Conservation (phyloP, 257 asterid genomes). For the Petrea volubilis region DNA sequence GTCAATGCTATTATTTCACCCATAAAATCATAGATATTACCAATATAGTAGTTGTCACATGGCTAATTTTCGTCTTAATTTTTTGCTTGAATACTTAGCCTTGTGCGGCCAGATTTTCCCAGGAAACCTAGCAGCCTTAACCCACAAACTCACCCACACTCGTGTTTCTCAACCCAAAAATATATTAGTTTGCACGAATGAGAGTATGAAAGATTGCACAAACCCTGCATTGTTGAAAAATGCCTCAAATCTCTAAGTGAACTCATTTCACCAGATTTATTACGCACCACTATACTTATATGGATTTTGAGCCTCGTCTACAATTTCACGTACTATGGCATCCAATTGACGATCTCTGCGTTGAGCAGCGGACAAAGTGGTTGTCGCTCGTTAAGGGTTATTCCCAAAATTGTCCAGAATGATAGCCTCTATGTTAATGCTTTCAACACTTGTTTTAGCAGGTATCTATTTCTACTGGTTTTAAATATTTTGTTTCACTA, state of each 20-base stretch:
- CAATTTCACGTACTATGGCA: conserved; percentile 31
- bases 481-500: neutral
- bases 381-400: conserved; percentile 7
- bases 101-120: too few relatives aligned
- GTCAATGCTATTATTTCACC: too few relatives aligned
- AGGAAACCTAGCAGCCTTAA: too few relatives aligned
- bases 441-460: conserved; percentile 24
- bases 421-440: conserved; percentile 22
- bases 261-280: conserved; percentile 21
- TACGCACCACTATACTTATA: conserved; percentile 33
- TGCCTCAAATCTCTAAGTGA: neutral
- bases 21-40: too few relatives aligned
- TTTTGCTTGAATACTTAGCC: too few relatives aligned
- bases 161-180: too few relatives aligned
- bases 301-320: conserved; percentile 27
- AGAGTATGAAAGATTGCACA: too few relatives aligned
- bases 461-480: conserved; percentile 8
- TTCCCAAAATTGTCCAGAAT: neutral
- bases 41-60: too few relatives aligned
- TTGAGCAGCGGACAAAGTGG: conserved; percentile 25
- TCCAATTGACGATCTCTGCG: conserved; percentile 29
- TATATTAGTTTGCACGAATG: too few relatives aligned
- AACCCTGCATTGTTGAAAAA: neutral
- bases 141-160: too few relatives aligned
- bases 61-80: too few relatives aligned